Evolutionary conservation across 768 basidiomycete species (phyloP).

Genomic region (Lactifluus subvellereus): DNA sequence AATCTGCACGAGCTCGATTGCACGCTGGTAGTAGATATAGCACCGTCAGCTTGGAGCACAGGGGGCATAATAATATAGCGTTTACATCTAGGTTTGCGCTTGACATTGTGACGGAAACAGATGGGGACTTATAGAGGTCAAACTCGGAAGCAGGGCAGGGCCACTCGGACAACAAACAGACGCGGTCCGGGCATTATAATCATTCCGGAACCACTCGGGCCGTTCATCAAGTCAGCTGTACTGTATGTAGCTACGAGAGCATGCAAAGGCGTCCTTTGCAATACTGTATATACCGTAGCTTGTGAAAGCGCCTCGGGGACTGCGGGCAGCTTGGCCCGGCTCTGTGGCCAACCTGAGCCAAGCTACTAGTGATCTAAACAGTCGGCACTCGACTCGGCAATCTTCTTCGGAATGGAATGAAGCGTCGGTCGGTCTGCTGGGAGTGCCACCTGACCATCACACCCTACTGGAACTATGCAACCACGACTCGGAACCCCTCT

Average conservation of each 20-base stretch:
- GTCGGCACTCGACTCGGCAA: neutral
- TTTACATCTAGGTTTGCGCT: conserved; percentile 19
- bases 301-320: too few species aligned
- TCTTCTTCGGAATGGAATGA: too few species aligned
- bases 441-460: too few species aligned
- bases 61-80: neutral
- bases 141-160: neutral
- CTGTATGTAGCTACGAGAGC: too few species aligned
- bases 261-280: neutral
- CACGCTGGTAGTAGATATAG: conserved; percentile 41
- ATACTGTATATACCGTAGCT: neutral
- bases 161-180: neutral
- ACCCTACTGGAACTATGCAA: neutral
- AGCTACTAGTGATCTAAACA: neutral
- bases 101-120: conserved; percentile 12
- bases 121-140: neutral
- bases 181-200: neutral
- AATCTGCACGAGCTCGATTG: conserved; percentile 86
- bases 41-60: neutral
- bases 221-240: neutral
- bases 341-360: too few species aligned
- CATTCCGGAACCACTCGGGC: neutral
- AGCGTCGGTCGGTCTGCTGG: neutral
- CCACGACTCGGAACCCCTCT: neutral
- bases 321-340: too few species aligned